Evolutionary conservation across 148 eudicot genomes (phyloP).

Genomic region (Camellia lanceoleosa): DNA sequence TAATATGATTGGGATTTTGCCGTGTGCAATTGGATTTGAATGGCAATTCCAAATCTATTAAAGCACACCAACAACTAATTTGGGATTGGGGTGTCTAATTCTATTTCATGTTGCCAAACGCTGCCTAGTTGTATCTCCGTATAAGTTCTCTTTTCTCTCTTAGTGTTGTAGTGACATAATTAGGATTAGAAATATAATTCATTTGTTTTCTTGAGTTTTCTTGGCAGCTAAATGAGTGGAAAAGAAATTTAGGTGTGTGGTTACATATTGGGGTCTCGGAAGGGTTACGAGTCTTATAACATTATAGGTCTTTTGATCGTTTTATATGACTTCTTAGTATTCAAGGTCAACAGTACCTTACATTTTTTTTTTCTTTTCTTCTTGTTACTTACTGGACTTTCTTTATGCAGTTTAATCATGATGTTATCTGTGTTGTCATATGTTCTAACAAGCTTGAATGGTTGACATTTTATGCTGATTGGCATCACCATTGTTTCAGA

Average conservation of each 20-base stretch:
- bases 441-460: background rate
- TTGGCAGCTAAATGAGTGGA: background rate
- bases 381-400: background rate
- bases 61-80: background rate
- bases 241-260: background rate
- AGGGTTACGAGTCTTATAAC: background rate
- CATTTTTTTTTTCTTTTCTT: background rate
- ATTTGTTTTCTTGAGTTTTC: background rate
- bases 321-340: background rate
- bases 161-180: background rate
- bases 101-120: background rate
- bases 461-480: constrained; percentile 17
- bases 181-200: background rate
- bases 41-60: background rate
- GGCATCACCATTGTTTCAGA: constrained; percentile 10
- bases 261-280: background rate
- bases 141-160: background rate
- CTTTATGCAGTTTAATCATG: background rate
- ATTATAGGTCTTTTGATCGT: background rate
- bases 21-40: background rate
- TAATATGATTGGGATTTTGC: background rate
- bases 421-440: background rate
- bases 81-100: background rate
- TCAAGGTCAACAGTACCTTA: background rate
- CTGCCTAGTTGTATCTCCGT: background rate